phyloP scores from a whole-genome alignment of 148 eudicot species.

The Silene uniflora region DNA sequence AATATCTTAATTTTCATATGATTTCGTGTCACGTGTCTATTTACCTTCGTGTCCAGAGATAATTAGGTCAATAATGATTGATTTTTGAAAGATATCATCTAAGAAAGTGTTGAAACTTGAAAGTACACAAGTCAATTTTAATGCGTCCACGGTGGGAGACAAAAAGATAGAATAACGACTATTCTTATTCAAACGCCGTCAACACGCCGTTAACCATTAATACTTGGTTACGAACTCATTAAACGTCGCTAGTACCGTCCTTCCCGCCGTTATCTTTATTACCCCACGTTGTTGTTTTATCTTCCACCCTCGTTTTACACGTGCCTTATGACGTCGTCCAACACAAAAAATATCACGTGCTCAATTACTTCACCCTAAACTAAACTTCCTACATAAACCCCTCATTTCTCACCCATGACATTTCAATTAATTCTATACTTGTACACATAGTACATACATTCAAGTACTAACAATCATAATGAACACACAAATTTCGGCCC shows the following conservation, averaged over 20 bases:
- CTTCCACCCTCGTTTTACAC: slow-evolving; percentile 3
- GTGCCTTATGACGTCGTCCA: background rate
- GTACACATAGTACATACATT: background rate
- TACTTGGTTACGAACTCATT: background rate
- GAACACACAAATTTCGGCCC: background rate
- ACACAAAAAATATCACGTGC: slow-evolving; percentile 5
- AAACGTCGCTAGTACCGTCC: slow-evolving; percentile 12
- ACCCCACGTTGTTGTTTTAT: background rate
- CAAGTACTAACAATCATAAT: background rate
- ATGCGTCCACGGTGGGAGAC: slow-evolving; percentile 2
- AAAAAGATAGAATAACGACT: background rate
- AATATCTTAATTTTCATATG: no score
- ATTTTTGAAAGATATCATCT: background rate
- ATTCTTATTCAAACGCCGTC: background rate
- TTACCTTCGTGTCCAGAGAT: no score
- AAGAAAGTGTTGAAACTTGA: no score
- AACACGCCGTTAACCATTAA: background rate
- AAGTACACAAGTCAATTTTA: background rate
- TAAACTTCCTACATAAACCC: slow-evolving; percentile 6
- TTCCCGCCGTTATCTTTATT: slow-evolving; percentile 7
- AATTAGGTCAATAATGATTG: background rate
- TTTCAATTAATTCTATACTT: background rate
- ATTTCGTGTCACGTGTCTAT: no score
- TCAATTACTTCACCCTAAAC: background rate
- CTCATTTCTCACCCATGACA: background rate